phyloP scores from a whole-genome alignment of 129 eudicot genomes.

The Heracleum sosnowskyi region DNA sequence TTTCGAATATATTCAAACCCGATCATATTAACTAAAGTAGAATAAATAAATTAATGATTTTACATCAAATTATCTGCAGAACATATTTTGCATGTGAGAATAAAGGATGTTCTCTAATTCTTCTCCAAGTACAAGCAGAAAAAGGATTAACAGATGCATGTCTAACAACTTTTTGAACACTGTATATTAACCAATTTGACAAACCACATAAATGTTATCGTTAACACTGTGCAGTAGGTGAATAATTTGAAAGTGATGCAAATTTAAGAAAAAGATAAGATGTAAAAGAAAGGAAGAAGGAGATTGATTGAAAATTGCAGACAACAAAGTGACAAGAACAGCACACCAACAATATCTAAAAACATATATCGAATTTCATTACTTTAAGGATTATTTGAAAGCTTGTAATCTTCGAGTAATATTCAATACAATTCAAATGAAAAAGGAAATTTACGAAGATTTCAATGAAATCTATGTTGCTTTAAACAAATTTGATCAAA shows the following conservation, averaged over 20 bases:
- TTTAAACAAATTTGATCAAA: too few relatives aligned
- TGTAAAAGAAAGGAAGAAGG: not conserved
- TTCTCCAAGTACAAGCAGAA: not conserved
- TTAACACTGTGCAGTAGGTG: not conserved
- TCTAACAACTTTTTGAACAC: not conserved
- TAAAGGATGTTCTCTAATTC: not conserved
- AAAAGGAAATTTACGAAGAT: not conserved
- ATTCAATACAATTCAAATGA: not conserved
- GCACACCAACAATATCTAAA: not conserved
- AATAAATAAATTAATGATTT: too few relatives aligned
- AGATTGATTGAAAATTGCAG: not conserved
- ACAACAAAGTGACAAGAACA: slow-evolving; percentile 1
- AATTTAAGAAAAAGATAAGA: too few relatives aligned
- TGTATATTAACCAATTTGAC: not conserved
- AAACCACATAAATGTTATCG: not conserved
- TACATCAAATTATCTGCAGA: not conserved
- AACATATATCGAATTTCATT: slow-evolving; percentile 2
- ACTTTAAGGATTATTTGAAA: not conserved
- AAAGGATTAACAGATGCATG: slow-evolving; percentile 2
- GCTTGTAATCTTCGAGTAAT: not conserved
- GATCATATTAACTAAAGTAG: too few relatives aligned
- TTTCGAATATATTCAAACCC: too few relatives aligned
- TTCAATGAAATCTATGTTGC: not conserved
- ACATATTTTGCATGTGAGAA: not conserved
- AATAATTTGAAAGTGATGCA: not conserved